Evolutionary conservation across 805 yeast species (phyloP).

Genomic region (Ascoidea tarda): DNA sequence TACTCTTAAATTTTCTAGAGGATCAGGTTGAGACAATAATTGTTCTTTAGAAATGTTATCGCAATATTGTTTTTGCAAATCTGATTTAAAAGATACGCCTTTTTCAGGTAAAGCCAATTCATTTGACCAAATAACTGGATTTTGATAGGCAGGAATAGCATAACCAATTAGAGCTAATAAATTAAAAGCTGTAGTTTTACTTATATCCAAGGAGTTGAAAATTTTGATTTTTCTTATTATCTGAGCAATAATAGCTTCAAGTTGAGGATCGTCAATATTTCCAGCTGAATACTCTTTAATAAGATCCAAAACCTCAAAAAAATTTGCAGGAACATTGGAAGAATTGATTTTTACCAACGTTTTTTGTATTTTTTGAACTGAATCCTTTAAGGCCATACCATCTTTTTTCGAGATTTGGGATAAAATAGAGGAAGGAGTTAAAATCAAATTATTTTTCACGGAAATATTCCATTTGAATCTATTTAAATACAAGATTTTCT

Average conservation of each 20-base stretch:
- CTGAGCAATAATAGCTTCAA: conserved; percentile 34
- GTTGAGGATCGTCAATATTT: conserved; percentile 29
- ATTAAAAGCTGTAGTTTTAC: conserved; percentile 39
- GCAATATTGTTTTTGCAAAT: conserved; percentile 28
- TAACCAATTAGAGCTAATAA: conserved; percentile 18
- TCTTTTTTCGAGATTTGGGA: neutral
- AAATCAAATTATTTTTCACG: neutral
- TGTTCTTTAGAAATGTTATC: conserved; percentile 16
- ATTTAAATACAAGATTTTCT: neutral
- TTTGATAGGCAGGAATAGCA: conserved; percentile 17
- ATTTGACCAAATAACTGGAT: conserved; percentile 40
- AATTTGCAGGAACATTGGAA: conserved; percentile 14
- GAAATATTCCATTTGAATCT: neutral
- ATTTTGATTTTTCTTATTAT: conserved; percentile 19
- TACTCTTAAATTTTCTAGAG: conserved; percentile 17
- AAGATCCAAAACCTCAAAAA: conserved; percentile 26
- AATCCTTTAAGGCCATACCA: neutral
- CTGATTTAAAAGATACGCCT: conserved; percentile 27
- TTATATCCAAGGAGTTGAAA: conserved; percentile 28
- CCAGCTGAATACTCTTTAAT: conserved; percentile 44
- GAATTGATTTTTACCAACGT: neutral
- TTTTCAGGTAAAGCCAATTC: conserved; percentile 29
- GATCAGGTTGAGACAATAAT: conserved; percentile 7
- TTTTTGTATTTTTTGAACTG: conserved; percentile 1
- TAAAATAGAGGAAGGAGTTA: neutral